Evolutionary conservation across 2,329 filamentous ascomycete species (phyloP).

Genomic region (Colletotrichum lupini): DNA sequence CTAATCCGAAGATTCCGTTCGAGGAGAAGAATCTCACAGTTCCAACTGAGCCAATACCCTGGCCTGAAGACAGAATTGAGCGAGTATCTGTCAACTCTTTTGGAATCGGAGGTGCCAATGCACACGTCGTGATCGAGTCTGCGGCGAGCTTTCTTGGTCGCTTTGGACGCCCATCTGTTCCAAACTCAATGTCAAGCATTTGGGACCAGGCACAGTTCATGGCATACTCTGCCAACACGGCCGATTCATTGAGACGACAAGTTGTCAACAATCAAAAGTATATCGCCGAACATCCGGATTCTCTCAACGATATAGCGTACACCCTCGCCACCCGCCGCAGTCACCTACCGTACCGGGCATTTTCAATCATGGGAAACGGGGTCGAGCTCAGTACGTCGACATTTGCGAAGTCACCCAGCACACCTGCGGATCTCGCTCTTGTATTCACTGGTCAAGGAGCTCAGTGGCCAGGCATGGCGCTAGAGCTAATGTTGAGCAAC

Average conservation of each 20-base stretch:
- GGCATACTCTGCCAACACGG: constrained; percentile 37
- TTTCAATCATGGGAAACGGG: constrained; percentile 16
- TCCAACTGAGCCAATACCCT: constrained; percentile 39
- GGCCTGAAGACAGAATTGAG: constrained; percentile 39
- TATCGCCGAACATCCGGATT: background rate
- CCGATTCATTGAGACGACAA: constrained; percentile 31
- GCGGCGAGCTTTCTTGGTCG: background rate
- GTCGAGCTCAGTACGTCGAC: background rate
- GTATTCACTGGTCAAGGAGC: constrained; percentile 51
- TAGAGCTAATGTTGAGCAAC: constrained; percentile 36
- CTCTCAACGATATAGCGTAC: constrained; percentile 36
- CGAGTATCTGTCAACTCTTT: constrained; percentile 50
- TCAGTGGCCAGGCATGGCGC: constrained; percentile 47
- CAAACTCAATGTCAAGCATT: too few species aligned
- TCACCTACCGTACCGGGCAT: constrained; percentile 35
- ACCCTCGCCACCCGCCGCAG: constrained; percentile 36
- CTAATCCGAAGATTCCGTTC: constrained; percentile 42
- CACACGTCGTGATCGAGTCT: constrained; percentile 44
- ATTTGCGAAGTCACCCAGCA: background rate
- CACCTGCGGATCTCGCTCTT: constrained; percentile 28
- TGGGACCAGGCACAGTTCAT: constrained; percentile 17
- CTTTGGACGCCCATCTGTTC: background rate
- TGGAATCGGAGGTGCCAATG: constrained; percentile 52
- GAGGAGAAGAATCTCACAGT: constrained; percentile 36
- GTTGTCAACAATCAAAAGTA: constrained; percentile 26